Evolutionary conservation across 257 asterid species (phyloP).

Genomic region (Jaltomata sinuosa): DNA sequence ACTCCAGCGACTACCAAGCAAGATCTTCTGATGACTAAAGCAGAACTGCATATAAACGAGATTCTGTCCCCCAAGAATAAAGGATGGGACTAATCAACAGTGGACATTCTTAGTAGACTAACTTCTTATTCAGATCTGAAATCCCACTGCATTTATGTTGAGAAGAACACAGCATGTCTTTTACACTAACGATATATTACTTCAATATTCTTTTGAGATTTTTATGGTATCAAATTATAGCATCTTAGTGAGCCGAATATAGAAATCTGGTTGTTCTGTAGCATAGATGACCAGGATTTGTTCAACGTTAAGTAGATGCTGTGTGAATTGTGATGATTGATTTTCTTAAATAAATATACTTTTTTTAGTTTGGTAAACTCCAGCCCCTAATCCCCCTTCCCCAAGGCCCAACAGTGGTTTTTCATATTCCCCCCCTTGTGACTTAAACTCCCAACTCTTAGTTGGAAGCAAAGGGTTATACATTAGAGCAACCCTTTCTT

Average conservation of each 20-base stretch:
- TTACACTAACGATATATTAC: not conserved
- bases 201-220: not conserved
- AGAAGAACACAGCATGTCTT: not conserved
- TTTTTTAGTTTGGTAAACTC: not conserved
- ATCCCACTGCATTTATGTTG: not conserved
- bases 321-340: not conserved
- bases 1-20: not conserved
- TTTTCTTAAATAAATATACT: not conserved
- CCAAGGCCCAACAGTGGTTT: not conserved
- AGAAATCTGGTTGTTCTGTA: not conserved
- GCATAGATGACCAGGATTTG: not conserved
- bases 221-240: not conserved
- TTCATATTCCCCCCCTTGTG: not conserved
- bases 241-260: not conserved
- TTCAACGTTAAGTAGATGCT: not conserved
- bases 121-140: not conserved
- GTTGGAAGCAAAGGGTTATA: not conserved
- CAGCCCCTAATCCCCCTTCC: not conserved
- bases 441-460: not conserved
- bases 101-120: not conserved
- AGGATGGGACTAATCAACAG: not conserved
- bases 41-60: not conserved
- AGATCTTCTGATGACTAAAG: not conserved
- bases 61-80: not conserved
- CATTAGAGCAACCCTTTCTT: not conserved